Evolutionary conservation across 2,329 filamentous ascomycete species (phyloP).

Genomic region (Helotiales sp.): DNA sequence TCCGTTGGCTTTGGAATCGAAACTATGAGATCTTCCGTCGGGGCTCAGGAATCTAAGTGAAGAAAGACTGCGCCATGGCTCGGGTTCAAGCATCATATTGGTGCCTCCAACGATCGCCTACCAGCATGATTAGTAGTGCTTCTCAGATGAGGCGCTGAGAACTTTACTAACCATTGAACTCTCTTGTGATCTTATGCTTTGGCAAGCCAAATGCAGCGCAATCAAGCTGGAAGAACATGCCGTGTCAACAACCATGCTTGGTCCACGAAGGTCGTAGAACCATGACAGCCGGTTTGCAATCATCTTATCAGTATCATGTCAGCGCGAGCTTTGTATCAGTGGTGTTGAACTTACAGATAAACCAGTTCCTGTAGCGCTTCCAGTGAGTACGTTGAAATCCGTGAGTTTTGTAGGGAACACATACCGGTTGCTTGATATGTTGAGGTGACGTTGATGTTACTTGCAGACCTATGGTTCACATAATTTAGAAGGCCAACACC

Average conservation of each 20-base stretch:
- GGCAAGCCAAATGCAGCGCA: background rate
- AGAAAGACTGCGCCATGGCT: too few relatives aligned
- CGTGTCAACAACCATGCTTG: background rate
- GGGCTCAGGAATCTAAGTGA: background rate
- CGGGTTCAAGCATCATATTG: background rate
- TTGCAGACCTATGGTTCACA: too few relatives aligned
- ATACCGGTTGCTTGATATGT: too few relatives aligned
- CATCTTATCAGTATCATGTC: background rate
- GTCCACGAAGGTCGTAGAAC: background rate
- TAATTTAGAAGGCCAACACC: too few relatives aligned
- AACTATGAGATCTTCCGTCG: conserved; percentile 47
- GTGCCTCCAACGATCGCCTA: background rate
- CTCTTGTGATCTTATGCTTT: background rate
- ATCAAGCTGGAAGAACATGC: background rate
- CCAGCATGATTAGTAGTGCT: background rate
- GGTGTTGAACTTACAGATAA: too few relatives aligned
- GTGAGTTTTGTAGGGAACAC: too few relatives aligned
- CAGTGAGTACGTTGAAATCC: too few relatives aligned
- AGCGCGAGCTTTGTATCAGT: conserved; percentile 4
- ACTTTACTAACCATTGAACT: conserved; percentile 4
- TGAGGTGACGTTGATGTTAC: too few relatives aligned
- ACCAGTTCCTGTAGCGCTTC: too few relatives aligned
- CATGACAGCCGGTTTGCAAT: background rate
- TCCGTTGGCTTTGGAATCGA: conserved; percentile 58
- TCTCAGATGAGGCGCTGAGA: background rate